These are phyloP conservation scores for Penicillium dipodomyicola DNA, from an alignment of 495 filamentous ascomycete species.

Conservation along the genomic window DNA sequence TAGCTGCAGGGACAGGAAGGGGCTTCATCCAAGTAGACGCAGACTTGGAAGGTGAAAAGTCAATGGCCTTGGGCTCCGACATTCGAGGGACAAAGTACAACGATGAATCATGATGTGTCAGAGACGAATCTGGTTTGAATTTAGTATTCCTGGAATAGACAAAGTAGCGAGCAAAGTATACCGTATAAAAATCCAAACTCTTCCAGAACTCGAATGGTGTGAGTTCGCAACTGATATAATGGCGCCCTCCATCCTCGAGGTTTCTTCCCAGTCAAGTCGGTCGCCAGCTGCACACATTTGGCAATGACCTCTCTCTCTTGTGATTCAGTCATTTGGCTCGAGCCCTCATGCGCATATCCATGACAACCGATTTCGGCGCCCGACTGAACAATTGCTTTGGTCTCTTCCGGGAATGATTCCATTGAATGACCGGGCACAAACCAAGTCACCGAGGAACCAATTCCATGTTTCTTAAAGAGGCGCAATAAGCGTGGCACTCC, in stretches of 20 bases:
- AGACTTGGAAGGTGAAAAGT: slow-evolving; percentile 44
- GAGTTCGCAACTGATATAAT: slow-evolving; percentile 55
- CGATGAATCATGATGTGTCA: slow-evolving; percentile 54
- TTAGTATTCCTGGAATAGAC: not conserved
- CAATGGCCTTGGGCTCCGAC: slow-evolving; percentile 48
- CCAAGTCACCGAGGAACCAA: slow-evolving; percentile 57
- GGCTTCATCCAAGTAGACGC: slow-evolving; percentile 60
- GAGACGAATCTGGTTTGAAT: slow-evolving; percentile 42
- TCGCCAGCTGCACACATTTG: slow-evolving; percentile 52
- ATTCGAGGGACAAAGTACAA: slow-evolving; percentile 52
- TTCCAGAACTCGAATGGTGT: slow-evolving; percentile 54
- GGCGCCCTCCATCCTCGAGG: slow-evolving; percentile 58
- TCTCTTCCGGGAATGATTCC: slow-evolving; percentile 57
- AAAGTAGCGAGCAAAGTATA: slow-evolving; percentile 11
- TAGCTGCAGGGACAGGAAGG: slow-evolving; percentile 27
- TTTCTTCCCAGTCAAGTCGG: slow-evolving; percentile 49
- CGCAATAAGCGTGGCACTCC: slow-evolving; percentile 59
- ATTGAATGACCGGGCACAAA: slow-evolving; percentile 63
- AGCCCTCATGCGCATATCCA: slow-evolving; percentile 61
- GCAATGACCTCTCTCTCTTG: slow-evolving; percentile 58
- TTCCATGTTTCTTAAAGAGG: slow-evolving; percentile 52
- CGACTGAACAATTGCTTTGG: slow-evolving; percentile 51
- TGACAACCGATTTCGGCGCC: slow-evolving; percentile 61
- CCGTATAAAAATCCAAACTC: slow-evolving; percentile 56
- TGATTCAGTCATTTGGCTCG: slow-evolving; percentile 52